Base-by-base conservation (phyloP, 176 grass and related monocot species). In the Aegilops tauschii region DNA sequence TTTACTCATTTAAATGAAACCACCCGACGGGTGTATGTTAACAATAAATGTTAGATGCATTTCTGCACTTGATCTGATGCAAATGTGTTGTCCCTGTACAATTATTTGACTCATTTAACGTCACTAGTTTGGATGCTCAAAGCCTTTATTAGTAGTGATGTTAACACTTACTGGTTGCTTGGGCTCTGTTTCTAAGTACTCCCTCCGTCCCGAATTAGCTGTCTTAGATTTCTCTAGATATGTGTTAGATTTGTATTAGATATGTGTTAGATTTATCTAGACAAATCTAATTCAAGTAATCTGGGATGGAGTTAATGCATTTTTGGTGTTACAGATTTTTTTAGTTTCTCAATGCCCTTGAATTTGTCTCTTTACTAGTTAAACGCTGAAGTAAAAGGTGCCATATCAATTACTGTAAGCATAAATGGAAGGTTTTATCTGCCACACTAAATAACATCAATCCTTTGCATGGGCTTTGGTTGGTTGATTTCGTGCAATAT, bases 1-100 rank as follows among this genome's bases (percentile, higher is more conserved):
- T 88, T 63, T 81, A 69, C 17, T 54, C 3, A 20, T 63, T 50
- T 61, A 84, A 83, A 70, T 83, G 23, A 39, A 76, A 84, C 21
- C 0, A 52, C 50, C 62, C 12, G 28, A 28, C 76, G 8, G 8
- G 58, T 82, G 62, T 28, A 61, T 69, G 23, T 17, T 52, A 52
- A 17, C 16, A 52, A 52, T 5, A 52, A 52, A 81, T 62, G 13
- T 35, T 70, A 11, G 13, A 65, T 30, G 9, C 13, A 68, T 85
- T 66, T 85, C 44, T 78, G 44, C 28, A 66, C 62, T 45, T 75
- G 25, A 75, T 84, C 13, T 45, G 9, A 45, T 45, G 20, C 32
- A 79, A 10, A 61, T 52, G 12, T 79, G 56, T 25, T 65, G 73
- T n/a, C 74, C 4, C 39, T 82, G 17, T 64, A 73, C 35, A 73